These are phyloP conservation scores for Raffaelea deltoideospora DNA, from an alignment of 2,329 filamentous ascomycete genomes.

Conservation along the genomic window DNA sequence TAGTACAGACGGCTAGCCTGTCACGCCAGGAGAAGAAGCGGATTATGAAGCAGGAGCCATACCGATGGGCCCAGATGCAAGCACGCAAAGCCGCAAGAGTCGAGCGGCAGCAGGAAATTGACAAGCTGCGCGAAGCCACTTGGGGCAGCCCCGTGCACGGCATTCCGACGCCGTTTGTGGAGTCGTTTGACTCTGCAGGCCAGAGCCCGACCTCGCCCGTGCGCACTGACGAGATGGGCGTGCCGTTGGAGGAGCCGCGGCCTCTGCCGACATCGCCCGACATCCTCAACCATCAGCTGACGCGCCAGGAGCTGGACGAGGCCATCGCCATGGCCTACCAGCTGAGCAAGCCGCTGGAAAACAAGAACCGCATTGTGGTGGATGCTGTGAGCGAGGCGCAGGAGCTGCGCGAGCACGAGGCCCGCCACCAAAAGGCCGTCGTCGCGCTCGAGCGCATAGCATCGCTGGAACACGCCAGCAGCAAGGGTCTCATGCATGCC, in stretches of 20 bases:
- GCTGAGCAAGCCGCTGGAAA: conserved; percentile 43
- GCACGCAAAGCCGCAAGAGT: conserved; percentile 76
- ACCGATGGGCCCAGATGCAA: conserved; percentile 63
- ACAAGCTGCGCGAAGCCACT: conserved; percentile 44
- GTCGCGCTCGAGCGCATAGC: conserved; percentile 71
- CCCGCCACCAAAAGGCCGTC: conserved; percentile 50
- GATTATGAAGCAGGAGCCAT: conserved; percentile 61
- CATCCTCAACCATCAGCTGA: conserved; percentile 64
- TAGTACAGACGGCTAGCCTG: conserved; percentile 49
- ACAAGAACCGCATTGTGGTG: conserved; percentile 17
- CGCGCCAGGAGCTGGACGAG: conserved; percentile 47
- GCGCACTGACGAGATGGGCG: conserved; percentile 23
- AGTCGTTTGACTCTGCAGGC: conserved; percentile 58
- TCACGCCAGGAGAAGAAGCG: conserved; percentile 49
- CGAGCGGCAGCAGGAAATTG: conserved; percentile 55
- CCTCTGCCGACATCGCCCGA: conserved; percentile 30
- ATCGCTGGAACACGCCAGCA: conserved; percentile 59
- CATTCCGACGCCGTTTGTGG: conserved; percentile 63
- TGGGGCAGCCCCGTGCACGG: conserved; percentile 71
- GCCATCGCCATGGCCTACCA: conserved; percentile 53
- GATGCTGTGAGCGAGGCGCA: conserved; percentile 25
- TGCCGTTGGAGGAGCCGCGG: conserved; percentile 21
- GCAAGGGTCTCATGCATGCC: conserved; percentile 62
- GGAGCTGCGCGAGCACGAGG: conserved; percentile 27
- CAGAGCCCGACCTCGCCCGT: conserved; percentile 24